Conservation (phyloP, 768 basidiomycete genomes). For the Pisolithus sp. region DNA sequence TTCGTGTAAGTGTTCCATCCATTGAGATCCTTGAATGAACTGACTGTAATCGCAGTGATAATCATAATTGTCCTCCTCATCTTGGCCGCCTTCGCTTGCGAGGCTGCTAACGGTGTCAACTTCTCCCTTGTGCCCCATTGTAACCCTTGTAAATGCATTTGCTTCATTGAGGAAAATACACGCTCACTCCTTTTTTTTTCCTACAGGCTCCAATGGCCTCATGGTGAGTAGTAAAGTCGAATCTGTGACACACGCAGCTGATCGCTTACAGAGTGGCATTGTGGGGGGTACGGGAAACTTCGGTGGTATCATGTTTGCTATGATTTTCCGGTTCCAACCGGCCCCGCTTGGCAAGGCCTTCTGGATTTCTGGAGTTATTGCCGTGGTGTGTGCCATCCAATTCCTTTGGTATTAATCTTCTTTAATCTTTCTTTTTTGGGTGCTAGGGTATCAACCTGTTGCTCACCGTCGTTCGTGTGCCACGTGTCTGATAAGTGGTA, state of each 20-base stretch:
- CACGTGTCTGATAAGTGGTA: background rate
- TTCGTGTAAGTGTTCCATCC: slow-evolving; percentile 10
- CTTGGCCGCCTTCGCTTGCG: slow-evolving; percentile 32
- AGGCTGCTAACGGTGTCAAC: slow-evolving; percentile 45
- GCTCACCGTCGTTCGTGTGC: slow-evolving; percentile 14
- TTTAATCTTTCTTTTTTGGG: background rate
- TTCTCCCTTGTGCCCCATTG: slow-evolving; percentile 48
- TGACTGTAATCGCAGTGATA: slow-evolving; percentile 11
- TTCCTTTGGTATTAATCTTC: background rate
- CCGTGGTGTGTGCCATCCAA: slow-evolving; percentile 20
- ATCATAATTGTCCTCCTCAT: slow-evolving; percentile 36
- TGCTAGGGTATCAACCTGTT: slow-evolving; percentile 16
- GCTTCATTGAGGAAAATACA: background rate
- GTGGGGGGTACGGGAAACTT: slow-evolving; percentile 36
- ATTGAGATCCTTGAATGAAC: background rate
- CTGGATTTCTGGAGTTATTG: slow-evolving; percentile 41
- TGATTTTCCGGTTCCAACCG: slow-evolving; percentile 43
- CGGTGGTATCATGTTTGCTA: slow-evolving; percentile 43
- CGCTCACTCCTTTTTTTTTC: background rate
- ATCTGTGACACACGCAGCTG: background rate
- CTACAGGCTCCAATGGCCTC: slow-evolving; percentile 26
- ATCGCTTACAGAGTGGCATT: slow-evolving; percentile 23
- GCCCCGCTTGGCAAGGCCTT: slow-evolving; percentile 36
- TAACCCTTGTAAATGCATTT: slow-evolving; percentile 32
- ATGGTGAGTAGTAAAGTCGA: slow-evolving; percentile 18